A percentile compares a stretch with the other conserved stretches of the same genome.
Evolutionary conservation across 1,284 basidiomycete genomes (phyloP).

Genomic region (Tremellales sp.): DNA sequence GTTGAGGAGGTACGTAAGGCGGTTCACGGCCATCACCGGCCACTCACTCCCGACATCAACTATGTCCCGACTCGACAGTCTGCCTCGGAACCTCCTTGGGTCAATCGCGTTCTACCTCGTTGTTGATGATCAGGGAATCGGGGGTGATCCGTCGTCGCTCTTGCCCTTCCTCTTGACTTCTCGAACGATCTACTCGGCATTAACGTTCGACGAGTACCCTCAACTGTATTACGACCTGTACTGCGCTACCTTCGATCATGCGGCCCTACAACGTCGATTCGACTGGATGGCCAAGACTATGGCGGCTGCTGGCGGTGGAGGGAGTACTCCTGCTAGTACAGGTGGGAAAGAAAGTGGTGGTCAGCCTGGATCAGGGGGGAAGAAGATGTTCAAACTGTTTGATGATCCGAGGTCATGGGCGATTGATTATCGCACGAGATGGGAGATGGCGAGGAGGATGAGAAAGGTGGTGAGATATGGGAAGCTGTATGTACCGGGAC

Average conservation of each 20-base stretch:
- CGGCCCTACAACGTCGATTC: slow-evolving; percentile 38
- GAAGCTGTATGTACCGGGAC: slow-evolving; percentile 27
- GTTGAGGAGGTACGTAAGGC: too few relatives aligned
- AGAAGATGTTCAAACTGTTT: slow-evolving; percentile 29
- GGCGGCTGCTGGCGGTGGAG: slow-evolving; percentile 3
- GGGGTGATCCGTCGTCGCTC: slow-evolving; percentile 23
- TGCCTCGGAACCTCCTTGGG: slow-evolving; percentile 28
- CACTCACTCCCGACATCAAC: too few relatives aligned
- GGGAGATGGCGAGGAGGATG: slow-evolving; percentile 38
- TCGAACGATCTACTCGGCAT: slow-evolving; percentile 30
- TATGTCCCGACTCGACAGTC: slow-evolving; percentile 10
- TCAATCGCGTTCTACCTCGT: slow-evolving; percentile 32
- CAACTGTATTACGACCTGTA: slow-evolving; percentile 48
- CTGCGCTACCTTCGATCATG: slow-evolving; percentile 45
- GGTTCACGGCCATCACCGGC: too few relatives aligned
- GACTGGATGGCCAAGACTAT: slow-evolving; percentile 35
- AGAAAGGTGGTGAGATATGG: slow-evolving; percentile 29
- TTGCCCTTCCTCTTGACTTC: slow-evolving; percentile 35
- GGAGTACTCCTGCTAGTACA: neutral
- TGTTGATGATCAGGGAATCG: slow-evolving; percentile 15
- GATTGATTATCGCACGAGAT: slow-evolving; percentile 40
- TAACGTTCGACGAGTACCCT: slow-evolving; percentile 45
- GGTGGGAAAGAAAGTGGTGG: neutral
- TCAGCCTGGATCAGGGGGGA: slow-evolving; percentile 2
- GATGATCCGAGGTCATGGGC: slow-evolving; percentile 38